Evolutionary conservation across 768 basidiomycete species (phyloP), one percentile per base, ranked within the genome.

Genomic region (Collybia mongolica): DNA sequence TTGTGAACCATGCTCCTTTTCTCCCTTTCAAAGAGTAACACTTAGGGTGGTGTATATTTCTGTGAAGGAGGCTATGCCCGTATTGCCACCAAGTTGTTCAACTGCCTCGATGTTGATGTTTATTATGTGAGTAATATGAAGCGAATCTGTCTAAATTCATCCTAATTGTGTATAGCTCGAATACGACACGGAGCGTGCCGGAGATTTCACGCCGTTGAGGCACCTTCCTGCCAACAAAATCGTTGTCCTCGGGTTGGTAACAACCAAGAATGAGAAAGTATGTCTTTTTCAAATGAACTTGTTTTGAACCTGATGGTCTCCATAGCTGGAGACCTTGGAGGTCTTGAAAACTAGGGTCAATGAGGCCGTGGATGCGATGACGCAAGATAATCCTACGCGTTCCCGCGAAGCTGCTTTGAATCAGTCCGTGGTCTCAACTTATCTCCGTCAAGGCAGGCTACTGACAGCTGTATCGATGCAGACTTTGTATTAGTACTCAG

Each of bases 171-270:
- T 44, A 57, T 54, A 79, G 82, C 72, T 86, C 35, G 83, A 84
- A 65, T 85, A 83, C 60, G 83, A 86, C 63, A 80, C 77, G n/a
- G 76, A 76, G 53, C 80, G 82, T 42, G 75, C 82, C 1, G 84
- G 84, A 22, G 74, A 79, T 51, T 84, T 84, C 55, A 57, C 69
- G 50, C 80, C 83, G n/a, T 72, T 84, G 12, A 76, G 69, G 60
- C 60, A 70, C 54, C 68, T 84, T 9, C 83, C 83, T 1, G 62
- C 66, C 6, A 68, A 73, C 54, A 78, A 76, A 56, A 65, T 69
- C 11, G 77, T 62, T 19, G 77, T 80, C 18, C 67, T 80, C 6
- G 79, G 79, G 2, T 65, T 80, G 32, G 73, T 80, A 22, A 76
- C 77, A 3, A 76, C 76, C 1, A 80, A 80, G 59, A 71, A 62